phyloP scores from a whole-genome alignment of 495 filamentous ascomycete species.

The Lasiosphaeria hispida region DNA sequence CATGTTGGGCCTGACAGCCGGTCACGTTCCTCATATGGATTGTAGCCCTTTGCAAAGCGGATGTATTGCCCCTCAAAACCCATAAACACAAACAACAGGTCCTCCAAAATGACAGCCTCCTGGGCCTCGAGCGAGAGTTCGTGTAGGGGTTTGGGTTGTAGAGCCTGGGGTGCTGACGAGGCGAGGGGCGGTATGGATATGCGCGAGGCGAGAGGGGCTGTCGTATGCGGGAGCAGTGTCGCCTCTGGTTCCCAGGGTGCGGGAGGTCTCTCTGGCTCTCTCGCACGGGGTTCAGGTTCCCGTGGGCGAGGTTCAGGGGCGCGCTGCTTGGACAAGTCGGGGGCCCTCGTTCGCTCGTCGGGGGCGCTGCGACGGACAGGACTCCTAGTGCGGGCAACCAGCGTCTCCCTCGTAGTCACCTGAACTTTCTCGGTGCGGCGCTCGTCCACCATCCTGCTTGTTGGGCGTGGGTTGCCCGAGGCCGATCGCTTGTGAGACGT shows the following conservation, averaged over 20 bases:
- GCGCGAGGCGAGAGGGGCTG: conserved; percentile 82
- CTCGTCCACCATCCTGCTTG: conserved; percentile 42
- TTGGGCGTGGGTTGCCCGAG: conserved; percentile 41
- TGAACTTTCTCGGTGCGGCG: conserved; percentile 51
- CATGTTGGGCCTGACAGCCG: conserved; percentile 77
- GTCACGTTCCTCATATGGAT: conserved; percentile 80
- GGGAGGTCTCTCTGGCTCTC: conserved; percentile 20
- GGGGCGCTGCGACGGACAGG: conserved; percentile 57
- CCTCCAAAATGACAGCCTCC: conserved; percentile 82
- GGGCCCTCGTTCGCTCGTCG: conserved; percentile 28
- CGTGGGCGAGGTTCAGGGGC: conserved; percentile 42
- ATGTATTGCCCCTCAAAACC: conserved; percentile 98
- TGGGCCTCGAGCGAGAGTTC: conserved; percentile 75
- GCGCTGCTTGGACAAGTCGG: conserved; percentile 43
- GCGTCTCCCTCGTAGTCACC: conserved; percentile 63
- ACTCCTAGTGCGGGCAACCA: conserved; percentile 61
- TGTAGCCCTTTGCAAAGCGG: conserved; percentile 76
- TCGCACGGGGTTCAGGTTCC: conserved; percentile 24
- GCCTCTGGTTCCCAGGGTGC: conserved; percentile 76
- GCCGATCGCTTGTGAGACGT: conserved; percentile 44
- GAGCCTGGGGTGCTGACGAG: conserved; percentile 63
- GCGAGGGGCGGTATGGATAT: conserved; percentile 81
- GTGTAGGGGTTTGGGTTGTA: conserved; percentile 70
- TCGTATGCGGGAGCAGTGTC: conserved; percentile 75
- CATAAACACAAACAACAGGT: conserved; percentile 94